Base-by-base conservation (phyloP, 805 yeast species). In the Brettanomyces custersianus region DNA sequence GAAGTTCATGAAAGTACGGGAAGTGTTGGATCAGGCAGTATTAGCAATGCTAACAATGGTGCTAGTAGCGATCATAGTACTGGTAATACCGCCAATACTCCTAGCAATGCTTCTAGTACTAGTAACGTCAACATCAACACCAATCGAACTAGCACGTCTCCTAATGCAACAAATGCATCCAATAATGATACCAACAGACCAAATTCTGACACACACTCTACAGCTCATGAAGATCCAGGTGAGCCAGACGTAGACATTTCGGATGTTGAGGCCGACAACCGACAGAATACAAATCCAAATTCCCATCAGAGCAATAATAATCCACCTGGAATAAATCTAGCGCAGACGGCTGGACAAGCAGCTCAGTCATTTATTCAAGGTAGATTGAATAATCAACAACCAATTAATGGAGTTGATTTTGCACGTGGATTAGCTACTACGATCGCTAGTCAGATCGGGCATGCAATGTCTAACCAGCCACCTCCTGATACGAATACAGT, bases 381-480 rank as follows among this genome's bases (percentile, higher is more conserved):
- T 12, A 25, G 35, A 17, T 16, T 11, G 12, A 12, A 18, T 5
- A 16, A 5, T 26, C 30, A 30, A 12, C 29, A 33, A 24, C 35
- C 35, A 17, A 12, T 33, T 21, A 33, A 23, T 13, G 35, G 35
- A 8, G 35, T 30, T 5, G 35, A 33, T 18, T 31, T 40, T 31
- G 41, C 45, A 3, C 25, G 40, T 16, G 33, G 39, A 13, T 23
- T 42, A 18, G 41, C 45, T 2, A 29, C 20, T 23, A 34, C 35
- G 5, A 29, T 40, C 17, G 40, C 43, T 4, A 17, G 37, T 13
- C 43, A 36, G 26, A 24, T 39, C 4, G 23, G 26, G 4, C 22
- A 34, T 28, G 40, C 35, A 15, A 5, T 31, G 17, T 12, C 36
- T 20, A 17, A 20, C 18, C 35, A 31, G 15, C 19, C 19, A 15